phyloP scores from a whole-genome alignment of 1,139 yeast species.

The Barnettozyma hawaiiensis region DNA sequence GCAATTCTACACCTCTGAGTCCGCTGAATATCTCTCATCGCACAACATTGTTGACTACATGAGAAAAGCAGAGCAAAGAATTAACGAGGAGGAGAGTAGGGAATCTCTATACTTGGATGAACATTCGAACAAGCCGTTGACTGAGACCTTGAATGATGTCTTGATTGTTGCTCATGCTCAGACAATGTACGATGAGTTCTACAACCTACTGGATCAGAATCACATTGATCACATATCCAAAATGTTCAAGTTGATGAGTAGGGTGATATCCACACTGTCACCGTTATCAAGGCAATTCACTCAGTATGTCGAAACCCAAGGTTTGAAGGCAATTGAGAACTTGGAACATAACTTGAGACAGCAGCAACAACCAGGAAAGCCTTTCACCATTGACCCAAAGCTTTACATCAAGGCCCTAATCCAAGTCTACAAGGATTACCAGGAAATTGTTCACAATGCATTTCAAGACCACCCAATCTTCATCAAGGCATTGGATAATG shows the following conservation, averaged over 20 bases:
- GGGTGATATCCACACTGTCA: conserved; percentile 68
- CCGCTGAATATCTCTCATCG: conserved; percentile 56
- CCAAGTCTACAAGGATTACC: conserved; percentile 60
- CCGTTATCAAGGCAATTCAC: conserved; percentile 76
- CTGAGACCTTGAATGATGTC: conserved; percentile 69
- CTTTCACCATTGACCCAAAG: conserved; percentile 54
- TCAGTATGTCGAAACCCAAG: conserved; percentile 68
- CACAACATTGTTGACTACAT: conserved; percentile 90
- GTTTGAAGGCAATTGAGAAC: conserved; percentile 61
- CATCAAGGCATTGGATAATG: conserved; percentile 83
- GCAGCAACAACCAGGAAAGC: conserved; percentile 18
- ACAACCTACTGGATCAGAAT: conserved; percentile 65
- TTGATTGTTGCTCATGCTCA: conserved; percentile 76
- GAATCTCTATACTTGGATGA: conserved; percentile 80
- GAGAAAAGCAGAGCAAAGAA: conserved; percentile 76
- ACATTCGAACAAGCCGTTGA: conserved; percentile 72
- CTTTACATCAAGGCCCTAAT: conserved; percentile 75
- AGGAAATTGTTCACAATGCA: conserved; percentile 60
- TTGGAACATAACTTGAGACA: conserved; percentile 44
- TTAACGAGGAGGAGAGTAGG: conserved; percentile 75
- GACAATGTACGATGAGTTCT: conserved; percentile 72
- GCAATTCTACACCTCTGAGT: conserved; percentile 67
- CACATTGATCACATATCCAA: conserved; percentile 74
- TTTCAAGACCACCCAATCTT: conserved; percentile 74
- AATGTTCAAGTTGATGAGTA: conserved; percentile 68